Evolutionary conservation across 768 basidiomycete genomes (phyloP).

Genomic region (Erythrobasidium yunnanense): DNA sequence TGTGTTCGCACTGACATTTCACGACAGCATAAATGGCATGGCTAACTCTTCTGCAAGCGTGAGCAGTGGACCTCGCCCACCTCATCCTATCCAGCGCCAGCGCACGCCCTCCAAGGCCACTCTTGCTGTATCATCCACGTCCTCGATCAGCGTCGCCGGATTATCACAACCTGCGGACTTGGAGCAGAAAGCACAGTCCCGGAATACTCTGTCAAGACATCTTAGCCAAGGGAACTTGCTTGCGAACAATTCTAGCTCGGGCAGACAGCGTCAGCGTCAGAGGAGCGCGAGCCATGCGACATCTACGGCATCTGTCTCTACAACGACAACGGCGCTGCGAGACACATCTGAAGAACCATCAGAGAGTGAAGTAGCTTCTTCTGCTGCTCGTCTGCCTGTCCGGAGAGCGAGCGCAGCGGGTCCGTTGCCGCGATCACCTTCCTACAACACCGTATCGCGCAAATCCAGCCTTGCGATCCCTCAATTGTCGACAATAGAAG

Average conservation of each 20-base stretch:
- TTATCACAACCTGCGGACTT: not conserved
- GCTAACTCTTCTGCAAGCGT: no score
- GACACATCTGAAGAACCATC: not conserved
- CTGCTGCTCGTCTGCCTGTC: not conserved
- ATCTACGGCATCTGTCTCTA: not conserved
- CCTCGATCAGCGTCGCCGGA: not conserved
- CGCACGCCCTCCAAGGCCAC: not conserved
- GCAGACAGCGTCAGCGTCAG: not conserved
- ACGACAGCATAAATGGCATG: no score
- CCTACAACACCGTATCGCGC: not conserved
- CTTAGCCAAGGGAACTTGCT: slow-evolving; percentile 6
- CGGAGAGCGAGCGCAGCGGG: not conserved
- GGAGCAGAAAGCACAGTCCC: slow-evolving; percentile 14
- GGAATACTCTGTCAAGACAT: slow-evolving; percentile 3
- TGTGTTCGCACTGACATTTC: no score
- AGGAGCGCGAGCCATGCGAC: not conserved
- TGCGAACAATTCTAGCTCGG: not conserved
- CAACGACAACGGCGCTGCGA: not conserved
- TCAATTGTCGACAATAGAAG: slow-evolving; percentile 10
- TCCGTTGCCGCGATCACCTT: slow-evolving; percentile 12
- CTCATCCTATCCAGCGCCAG: no score
- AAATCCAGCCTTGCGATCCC: slow-evolving; percentile 6
- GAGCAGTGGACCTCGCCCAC: no score
- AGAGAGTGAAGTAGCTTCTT: not conserved
- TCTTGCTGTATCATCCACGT: not conserved